Percentiles rank a stretch among this genome's conserved stretches.
These are phyloP conservation scores for Ganoderma boninense DNA, from an alignment of 1,284 basidiomycete genomes.

Conservation along the genomic window DNA sequence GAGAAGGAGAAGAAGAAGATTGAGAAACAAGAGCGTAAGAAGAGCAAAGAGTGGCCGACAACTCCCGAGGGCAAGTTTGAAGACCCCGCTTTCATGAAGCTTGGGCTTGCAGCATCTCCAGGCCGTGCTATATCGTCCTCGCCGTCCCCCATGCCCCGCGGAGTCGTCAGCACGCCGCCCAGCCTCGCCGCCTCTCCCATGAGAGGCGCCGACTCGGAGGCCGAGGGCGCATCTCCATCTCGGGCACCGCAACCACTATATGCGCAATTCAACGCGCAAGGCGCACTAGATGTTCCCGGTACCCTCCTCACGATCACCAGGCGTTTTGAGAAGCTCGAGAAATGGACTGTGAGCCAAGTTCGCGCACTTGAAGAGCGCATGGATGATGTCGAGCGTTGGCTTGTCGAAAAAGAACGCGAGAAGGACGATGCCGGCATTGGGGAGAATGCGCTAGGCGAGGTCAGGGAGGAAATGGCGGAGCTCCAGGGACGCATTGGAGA, in stretches of 20 bases:
- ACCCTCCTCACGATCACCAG: conserved; percentile 74
- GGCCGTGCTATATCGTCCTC: conserved; percentile 58
- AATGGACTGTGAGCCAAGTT: conserved; percentile 84
- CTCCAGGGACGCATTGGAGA: conserved; percentile 76
- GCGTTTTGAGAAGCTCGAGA: conserved; percentile 86
- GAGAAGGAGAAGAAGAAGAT: conserved; percentile 59
- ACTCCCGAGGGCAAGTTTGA: conserved; percentile 56
- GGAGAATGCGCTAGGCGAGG: conserved; percentile 52
- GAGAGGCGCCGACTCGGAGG: conserved; percentile 48
- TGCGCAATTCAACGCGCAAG: conserved; percentile 74
- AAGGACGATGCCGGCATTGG: conserved; percentile 38
- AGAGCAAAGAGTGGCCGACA: conserved; percentile 59
- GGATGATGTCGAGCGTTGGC: conserved; percentile 84
- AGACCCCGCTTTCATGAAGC: conserved; percentile 65
- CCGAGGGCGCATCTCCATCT: conserved; percentile 59
- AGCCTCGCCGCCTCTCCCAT: conserved; percentile 67
- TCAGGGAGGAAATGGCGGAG: conserved; percentile 74
- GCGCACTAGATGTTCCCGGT: conserved; percentile 73
- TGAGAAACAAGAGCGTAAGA: conserved; percentile 43
- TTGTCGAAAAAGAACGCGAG: conserved; percentile 75
- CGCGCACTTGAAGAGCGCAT: conserved; percentile 84
- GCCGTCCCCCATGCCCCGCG: conserved; percentile 59
- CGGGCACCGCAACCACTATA: conserved; percentile 73
- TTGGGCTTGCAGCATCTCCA: conserved; percentile 49
- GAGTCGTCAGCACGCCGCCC: conserved; percentile 57